phyloP scores from a whole-genome alignment of 2,329 filamentous ascomycete genomes.

The Epichloe gansuensis region DNA sequence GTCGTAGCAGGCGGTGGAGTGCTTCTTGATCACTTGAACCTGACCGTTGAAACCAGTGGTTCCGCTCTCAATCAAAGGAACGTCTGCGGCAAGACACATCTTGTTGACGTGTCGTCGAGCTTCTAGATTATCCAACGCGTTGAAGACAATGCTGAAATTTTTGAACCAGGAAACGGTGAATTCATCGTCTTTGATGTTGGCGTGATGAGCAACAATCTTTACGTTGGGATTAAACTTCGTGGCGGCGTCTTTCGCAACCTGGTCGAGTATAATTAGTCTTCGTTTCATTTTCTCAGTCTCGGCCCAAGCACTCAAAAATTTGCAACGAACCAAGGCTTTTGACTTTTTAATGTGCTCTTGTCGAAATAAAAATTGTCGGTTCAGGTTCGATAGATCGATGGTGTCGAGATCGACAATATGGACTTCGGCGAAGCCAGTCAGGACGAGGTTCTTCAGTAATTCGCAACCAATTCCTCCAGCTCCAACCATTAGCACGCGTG shows the following conservation, averaged over 20 bases:
- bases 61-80: conserved; percentile 89
- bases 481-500: conserved; percentile 84
- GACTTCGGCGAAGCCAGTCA: conserved; percentile 83
- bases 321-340: conserved; percentile 67
- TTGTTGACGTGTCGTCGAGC: conserved; percentile 90
- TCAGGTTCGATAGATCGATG: conserved; percentile 94
- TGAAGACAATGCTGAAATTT: conserved; percentile 78
- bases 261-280: conserved; percentile 11
- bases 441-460: conserved; percentile 88
- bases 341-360: conserved; percentile 97
- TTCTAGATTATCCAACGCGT: conserved; percentile 91
- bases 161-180: conserved; percentile 88
- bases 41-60: conserved; percentile 97
- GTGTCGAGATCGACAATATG: conserved; percentile 96
- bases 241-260: conserved; percentile 89
- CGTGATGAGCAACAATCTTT: conserved; percentile 79
- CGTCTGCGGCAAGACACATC: conserved; percentile 87
- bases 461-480: conserved; percentile 97
- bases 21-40: conserved; percentile 91
- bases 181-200: conserved; percentile 81
- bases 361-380: conserved; percentile 92
- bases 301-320: not conserved
- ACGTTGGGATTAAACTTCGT: conserved; percentile 81
- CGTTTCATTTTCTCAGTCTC: not conserved
- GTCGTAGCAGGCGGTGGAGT: conserved; percentile 89